A percentile compares a stretch with the other conserved stretches of the same genome.
phyloP scores from a whole-genome alignment of 2,329 filamentous ascomycete species.

The Cladosporium halotolerans region DNA sequence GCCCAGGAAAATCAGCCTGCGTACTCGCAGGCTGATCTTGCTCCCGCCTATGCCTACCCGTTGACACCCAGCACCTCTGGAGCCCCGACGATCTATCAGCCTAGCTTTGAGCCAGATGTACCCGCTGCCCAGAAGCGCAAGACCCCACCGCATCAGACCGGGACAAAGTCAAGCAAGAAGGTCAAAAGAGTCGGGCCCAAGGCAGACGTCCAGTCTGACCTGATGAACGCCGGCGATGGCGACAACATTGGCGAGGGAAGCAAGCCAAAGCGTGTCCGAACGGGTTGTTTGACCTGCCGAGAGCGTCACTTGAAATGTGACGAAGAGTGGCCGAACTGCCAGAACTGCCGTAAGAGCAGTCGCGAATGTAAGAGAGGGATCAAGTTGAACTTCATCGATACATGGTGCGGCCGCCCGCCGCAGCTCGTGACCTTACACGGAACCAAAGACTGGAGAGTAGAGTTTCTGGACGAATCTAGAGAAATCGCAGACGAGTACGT shows the following conservation, averaged over 20 bases:
- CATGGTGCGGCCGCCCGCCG: conserved; percentile 63
- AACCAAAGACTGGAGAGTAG: conserved; percentile 62
- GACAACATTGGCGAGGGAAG: conserved; percentile 28
- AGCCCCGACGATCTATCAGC: conserved; percentile 13
- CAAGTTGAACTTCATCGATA: conserved; percentile 86
- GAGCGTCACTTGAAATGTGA: conserved; percentile 90
- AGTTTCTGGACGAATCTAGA: conserved; percentile 83
- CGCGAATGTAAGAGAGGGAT: conserved; percentile 80
- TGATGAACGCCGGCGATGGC: conserved; percentile 25
- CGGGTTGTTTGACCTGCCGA: conserved; percentile 83
- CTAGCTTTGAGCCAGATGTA: conserved; percentile 8
- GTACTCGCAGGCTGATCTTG: conserved; percentile 80
- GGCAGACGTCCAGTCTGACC: conserved; percentile 20
- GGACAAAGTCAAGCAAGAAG: conserved; percentile 26
- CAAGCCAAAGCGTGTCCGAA: conserved; percentile 81
- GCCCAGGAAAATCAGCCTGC: conserved; percentile 52
- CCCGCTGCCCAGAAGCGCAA: conserved; percentile 21
- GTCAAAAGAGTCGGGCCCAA: conserved; percentile 26
- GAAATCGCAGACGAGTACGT: conserved; percentile 85
- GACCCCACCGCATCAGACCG: conserved; percentile 19
- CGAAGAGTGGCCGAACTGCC: conserved; percentile 58
- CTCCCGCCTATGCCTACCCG: conserved; percentile 45
- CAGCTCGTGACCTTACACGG: conserved; percentile 46
- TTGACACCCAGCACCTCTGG: conserved; percentile 15
- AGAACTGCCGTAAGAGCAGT: conserved; percentile 85